phyloP scores from a whole-genome alignment of 305 asterid species.

The Withania somnifera region DNA sequence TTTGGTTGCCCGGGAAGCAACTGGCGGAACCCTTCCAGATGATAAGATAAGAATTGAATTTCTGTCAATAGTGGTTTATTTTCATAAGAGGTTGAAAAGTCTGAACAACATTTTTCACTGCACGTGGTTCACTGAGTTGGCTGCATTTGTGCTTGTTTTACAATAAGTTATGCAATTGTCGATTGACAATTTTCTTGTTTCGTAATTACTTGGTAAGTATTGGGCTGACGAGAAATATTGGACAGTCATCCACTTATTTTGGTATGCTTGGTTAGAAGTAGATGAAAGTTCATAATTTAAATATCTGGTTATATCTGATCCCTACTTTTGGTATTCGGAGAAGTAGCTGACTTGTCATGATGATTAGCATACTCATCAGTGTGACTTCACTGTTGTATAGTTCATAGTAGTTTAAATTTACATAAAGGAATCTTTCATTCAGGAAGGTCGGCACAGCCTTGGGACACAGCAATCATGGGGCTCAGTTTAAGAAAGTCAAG shows the following conservation, averaged over 20 bases:
- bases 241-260: background rate
- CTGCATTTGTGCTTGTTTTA: background rate
- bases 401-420: background rate
- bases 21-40: background rate
- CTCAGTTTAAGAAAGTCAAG: background rate
- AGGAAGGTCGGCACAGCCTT: background rate
- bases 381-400: background rate
- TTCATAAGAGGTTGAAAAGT: background rate
- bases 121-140: background rate
- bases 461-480: background rate
- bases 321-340: background rate
- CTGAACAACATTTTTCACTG: background rate
- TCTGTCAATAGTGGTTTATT: background rate
- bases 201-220: background rate
- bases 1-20: background rate
- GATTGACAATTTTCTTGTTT: background rate
- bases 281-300: background rate
- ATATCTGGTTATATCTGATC: background rate
- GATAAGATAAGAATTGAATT: background rate
- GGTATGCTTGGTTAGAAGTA: background rate
- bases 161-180: background rate
- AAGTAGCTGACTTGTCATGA: slow-evolving; percentile 1
- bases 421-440: background rate
- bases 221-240: background rate
- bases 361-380: background rate